Evolutionary conservation across 1,284 basidiomycete species (phyloP).

Genomic region (Fistulina hepatica): DNA sequence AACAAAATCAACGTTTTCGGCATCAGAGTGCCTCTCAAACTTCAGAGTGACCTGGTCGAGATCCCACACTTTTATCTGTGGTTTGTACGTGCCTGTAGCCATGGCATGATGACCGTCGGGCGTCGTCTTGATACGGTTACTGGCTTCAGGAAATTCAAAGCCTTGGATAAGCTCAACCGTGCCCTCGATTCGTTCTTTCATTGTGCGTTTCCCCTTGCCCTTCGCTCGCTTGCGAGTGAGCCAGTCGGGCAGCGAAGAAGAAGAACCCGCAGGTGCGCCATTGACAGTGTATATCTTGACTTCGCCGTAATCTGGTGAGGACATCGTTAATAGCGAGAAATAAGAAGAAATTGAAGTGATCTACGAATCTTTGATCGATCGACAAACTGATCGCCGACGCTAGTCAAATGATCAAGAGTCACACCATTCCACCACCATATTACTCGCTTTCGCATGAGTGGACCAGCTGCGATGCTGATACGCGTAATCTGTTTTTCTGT

Average conservation of each 20-base stretch:
- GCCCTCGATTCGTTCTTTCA: slow-evolving; percentile 62
- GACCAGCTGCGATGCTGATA: no score
- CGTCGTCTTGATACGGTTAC: slow-evolving; percentile 85
- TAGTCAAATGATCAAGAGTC: no score
- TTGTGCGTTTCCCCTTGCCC: slow-evolving; percentile 52
- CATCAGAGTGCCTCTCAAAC: slow-evolving; percentile 93
- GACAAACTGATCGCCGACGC: no score
- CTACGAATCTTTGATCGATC: no score
- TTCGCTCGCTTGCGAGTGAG: slow-evolving; percentile 62
- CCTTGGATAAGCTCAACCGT: slow-evolving; percentile 86
- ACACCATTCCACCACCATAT: no score
- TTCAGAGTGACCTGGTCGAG: slow-evolving; percentile 88
- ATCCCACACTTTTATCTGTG: slow-evolving; percentile 95
- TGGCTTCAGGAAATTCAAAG: slow-evolving; percentile 95
- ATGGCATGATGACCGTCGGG: slow-evolving; percentile 87
- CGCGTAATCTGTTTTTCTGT: no score
- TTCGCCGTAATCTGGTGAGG: slow-evolving; percentile 19
- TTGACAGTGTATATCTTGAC: slow-evolving; percentile 90
- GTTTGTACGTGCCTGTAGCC: slow-evolving; percentile 97
- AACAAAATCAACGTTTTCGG: slow-evolving; percentile 96
- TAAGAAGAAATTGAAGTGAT: no score
- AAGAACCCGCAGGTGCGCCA: slow-evolving; percentile 72
- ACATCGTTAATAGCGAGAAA: background rate
- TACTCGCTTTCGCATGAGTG: no score
- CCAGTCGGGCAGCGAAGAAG: slow-evolving; percentile 84